A percentile compares a stretch with the other conserved stretches of the same genome.
Conservation (phyloP, 768 basidiomycete species). For the Mycena floridula region DNA sequence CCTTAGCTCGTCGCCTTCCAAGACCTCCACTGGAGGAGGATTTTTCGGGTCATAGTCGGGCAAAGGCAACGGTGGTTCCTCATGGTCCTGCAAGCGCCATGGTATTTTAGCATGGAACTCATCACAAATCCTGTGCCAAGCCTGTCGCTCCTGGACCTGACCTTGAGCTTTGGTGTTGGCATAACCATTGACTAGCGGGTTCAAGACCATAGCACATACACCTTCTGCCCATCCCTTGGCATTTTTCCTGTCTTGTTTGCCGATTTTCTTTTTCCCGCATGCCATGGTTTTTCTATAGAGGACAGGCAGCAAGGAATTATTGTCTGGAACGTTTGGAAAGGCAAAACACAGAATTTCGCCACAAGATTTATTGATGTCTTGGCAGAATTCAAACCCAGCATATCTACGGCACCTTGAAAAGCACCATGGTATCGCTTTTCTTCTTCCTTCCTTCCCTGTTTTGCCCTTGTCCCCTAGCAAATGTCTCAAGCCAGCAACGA, state of each 20-base stretch:
- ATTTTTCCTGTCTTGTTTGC: neutral
- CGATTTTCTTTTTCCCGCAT: no score
- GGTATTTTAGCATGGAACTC: neutral
- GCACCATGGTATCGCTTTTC: no score
- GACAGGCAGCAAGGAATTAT: no score
- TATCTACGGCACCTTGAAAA: no score
- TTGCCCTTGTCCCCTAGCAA: no score
- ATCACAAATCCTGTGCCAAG: neutral
- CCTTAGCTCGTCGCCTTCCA: neutral
- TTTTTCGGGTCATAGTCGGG: neutral
- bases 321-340: no score
- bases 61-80: neutral
- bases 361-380: no score
- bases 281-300: no score
- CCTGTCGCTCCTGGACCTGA: neutral
- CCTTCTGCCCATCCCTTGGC: neutral
- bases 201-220: neutral
- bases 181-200: neutral
- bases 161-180: neutral
- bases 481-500: no score
- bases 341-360: no score
- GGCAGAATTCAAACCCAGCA: no score
- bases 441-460: no score
- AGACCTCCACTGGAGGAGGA: neutral
- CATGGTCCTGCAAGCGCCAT: neutral